A percentile compares a stretch with the other conserved stretches of the same genome.
Conservation (phyloP, 306 rosid species). For the Vachellia collinsii region DNA sequence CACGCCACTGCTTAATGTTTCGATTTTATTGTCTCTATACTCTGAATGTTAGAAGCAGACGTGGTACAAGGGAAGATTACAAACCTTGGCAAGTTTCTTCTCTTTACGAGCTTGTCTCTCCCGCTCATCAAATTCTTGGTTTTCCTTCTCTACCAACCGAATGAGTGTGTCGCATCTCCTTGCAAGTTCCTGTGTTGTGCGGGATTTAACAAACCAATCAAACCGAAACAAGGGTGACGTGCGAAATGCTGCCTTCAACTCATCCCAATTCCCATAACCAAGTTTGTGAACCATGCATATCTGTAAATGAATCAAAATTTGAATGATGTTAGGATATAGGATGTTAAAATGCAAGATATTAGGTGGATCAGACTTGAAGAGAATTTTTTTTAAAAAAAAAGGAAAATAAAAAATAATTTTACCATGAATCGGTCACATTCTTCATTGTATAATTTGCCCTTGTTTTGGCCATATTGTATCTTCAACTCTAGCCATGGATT, state of each 20-base stretch:
- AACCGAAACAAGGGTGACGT: slow-evolving; percentile 97
- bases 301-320: slow-evolving; percentile 45
- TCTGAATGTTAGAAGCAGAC: not conserved
- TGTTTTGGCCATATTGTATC: slow-evolving; percentile 97
- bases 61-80: not conserved
- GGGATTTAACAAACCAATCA: slow-evolving; percentile 99
- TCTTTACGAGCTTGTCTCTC: slow-evolving; percentile 99
- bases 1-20: not conserved
- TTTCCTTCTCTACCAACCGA: slow-evolving; percentile 96
- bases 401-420: slow-evolving; percentile 6
- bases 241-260: slow-evolving; percentile 93
- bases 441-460: slow-evolving; percentile 95
- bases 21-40: not conserved
- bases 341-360: not conserved
- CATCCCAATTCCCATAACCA: slow-evolving; percentile 99
- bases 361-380: not conserved
- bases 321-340: not conserved
- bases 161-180: slow-evolving; percentile 98
- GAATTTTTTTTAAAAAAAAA: not conserved
- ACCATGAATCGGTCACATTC: slow-evolving; percentile 99
- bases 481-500: slow-evolving; percentile 98
- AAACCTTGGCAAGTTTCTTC: slow-evolving; percentile 98
- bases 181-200: slow-evolving; percentile 97
- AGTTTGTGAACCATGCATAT: slow-evolving; percentile 99
- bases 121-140: slow-evolving; percentile 94